These are phyloP conservation scores for Cordyceps tenuipes DNA, from an alignment of 2,329 filamentous ascomycete genomes.

Conservation along the genomic window DNA sequence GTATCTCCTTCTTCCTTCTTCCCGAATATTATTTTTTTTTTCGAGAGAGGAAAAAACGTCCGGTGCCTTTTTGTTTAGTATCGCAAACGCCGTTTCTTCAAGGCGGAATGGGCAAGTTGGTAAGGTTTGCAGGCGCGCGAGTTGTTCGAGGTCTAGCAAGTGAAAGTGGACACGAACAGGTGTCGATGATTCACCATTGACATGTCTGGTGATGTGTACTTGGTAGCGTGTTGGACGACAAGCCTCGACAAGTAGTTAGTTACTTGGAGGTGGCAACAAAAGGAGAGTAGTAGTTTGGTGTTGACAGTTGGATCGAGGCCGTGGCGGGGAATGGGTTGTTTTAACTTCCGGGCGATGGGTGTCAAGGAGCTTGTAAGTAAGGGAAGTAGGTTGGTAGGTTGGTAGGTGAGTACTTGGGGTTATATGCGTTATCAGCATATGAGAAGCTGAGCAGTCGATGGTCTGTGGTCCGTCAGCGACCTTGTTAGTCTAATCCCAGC, in stretches of 20 bases:
- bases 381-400: no score
- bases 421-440: slow-evolving; percentile 5
- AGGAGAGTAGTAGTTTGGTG: not conserved
- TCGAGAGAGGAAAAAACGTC: no score
- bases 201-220: not conserved
- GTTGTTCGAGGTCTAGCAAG: not conserved
- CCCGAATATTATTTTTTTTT: no score
- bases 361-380: slow-evolving; percentile 3
- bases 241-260: not conserved
- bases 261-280: not conserved
- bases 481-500: no score
- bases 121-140: no score
- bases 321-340: slow-evolving; percentile 11
- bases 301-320: slow-evolving; percentile 9
- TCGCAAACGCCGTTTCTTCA: no score
- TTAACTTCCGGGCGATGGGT: slow-evolving; percentile 10
- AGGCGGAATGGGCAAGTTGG: no score
- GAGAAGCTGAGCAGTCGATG: slow-evolving; percentile 6
- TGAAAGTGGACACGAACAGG: not conserved
- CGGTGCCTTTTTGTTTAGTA: no score
- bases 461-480: not conserved
- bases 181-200: slow-evolving; percentile 3
- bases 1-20: no score
- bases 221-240: not conserved
- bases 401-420: no score